Conservation (phyloP, 225 moss, liverwort and hornwort species). For the Antitrichia curtipendula region DNA sequence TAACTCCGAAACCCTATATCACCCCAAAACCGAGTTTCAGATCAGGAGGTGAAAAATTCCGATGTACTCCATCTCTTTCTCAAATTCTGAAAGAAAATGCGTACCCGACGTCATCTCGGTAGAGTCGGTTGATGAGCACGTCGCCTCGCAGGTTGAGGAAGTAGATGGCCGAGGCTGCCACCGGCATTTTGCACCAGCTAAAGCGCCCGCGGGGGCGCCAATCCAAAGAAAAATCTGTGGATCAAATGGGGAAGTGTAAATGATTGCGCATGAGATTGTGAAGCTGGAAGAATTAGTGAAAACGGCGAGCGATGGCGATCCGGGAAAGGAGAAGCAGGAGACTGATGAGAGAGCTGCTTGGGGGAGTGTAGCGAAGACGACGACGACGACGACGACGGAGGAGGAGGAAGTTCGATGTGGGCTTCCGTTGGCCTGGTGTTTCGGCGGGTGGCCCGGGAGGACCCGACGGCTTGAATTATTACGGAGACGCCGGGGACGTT, state of each 20-base stretch:
- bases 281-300: background rate
- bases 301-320: background rate
- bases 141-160: slow-evolving; percentile 58
- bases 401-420: background rate
- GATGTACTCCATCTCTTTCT: background rate
- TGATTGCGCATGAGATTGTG: background rate
- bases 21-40: background rate
- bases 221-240: background rate
- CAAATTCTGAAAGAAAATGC: background rate
- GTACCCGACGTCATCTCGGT: slow-evolving; percentile 63
- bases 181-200: slow-evolving; percentile 26
- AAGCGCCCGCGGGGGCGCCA: background rate
- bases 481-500: too few species aligned
- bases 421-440: background rate
- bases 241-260: background rate
- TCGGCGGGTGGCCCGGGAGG: background rate
- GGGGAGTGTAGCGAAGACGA: background rate
- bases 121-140: slow-evolving; percentile 59
- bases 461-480: background rate
- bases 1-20: background rate
- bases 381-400: background rate
- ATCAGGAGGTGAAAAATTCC: background rate
- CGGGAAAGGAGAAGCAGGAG: background rate
- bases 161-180: slow-evolving; percentile 66
- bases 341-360: too few species aligned